These are phyloP conservation scores for Candida golubevii DNA, from an alignment of 805 yeast species.

Conservation along the genomic window DNA sequence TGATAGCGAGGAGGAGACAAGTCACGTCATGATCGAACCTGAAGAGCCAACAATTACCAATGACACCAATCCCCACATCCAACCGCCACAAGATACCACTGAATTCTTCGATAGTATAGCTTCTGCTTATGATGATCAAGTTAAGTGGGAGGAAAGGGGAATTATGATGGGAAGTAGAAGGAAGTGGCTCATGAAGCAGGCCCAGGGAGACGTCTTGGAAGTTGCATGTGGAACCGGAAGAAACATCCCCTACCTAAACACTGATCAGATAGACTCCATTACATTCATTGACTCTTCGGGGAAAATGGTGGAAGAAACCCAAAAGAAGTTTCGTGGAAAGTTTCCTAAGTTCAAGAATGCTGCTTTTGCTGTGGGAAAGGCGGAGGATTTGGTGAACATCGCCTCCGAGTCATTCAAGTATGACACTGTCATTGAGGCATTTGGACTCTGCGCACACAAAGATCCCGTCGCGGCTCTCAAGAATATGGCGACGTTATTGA, in stretches of 20 bases:
- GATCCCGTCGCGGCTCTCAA: conserved; percentile 82
- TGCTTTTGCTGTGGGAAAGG: conserved; percentile 86
- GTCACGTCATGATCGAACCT: conserved; percentile 7
- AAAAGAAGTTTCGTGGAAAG: conserved; percentile 61
- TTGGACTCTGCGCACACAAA: conserved; percentile 93
- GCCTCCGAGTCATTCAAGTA: conserved; percentile 55
- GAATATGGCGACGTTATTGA: conserved; percentile 67
- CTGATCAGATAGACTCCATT: conserved; percentile 55
- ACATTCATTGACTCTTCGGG: conserved; percentile 83
- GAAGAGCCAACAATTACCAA: conserved; percentile 28
- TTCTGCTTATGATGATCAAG: conserved; percentile 71
- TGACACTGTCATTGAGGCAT: conserved; percentile 90
- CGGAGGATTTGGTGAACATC: conserved; percentile 69
- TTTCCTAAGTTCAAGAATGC: conserved; percentile 68
- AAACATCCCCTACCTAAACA: conserved; percentile 69
- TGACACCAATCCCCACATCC: conserved; percentile 40
- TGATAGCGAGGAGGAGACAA: conserved; percentile 8
- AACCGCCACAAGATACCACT: conserved; percentile 78
- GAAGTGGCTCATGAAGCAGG: conserved; percentile 73
- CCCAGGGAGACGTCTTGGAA: conserved; percentile 86
- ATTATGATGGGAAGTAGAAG: conserved; percentile 61
- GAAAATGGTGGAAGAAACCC: conserved; percentile 80
- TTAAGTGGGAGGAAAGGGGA: conserved; percentile 67
- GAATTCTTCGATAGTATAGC: conserved; percentile 76
- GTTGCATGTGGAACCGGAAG: conserved; percentile 97